phyloP scores from a whole-genome alignment of 2,329 filamentous ascomycete genomes.

The Aureobasidium namibiae region DNA sequence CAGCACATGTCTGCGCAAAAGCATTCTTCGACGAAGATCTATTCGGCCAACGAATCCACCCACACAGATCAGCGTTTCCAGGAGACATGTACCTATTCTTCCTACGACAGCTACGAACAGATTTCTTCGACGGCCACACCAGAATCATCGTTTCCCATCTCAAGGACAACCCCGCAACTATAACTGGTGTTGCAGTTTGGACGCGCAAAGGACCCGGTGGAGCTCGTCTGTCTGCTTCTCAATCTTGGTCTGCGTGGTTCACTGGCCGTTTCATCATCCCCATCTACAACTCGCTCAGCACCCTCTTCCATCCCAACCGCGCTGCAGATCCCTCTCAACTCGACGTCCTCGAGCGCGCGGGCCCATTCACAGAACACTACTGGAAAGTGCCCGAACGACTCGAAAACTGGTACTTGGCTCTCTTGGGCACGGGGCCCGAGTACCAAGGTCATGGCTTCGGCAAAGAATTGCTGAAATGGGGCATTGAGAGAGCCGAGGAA shows the following conservation, averaged over 20 bases:
- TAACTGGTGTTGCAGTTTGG: conserved; percentile 23
- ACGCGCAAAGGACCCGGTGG: conserved; percentile 15
- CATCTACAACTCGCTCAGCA: conserved; percentile 18
- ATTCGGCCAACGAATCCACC: conserved; percentile 21
- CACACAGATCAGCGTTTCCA: conserved; percentile 19
- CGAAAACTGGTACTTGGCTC: conserved; percentile 22
- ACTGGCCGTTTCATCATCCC: conserved; percentile 13
- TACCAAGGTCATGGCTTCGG: conserved; percentile 20
- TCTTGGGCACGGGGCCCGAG: conserved; percentile 20
- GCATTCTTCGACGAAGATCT: conserved; percentile 22
- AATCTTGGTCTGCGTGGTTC: conserved; percentile 10
- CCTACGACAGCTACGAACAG: conserved; percentile 18
- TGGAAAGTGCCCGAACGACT: conserved; percentile 19
- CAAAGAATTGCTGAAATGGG: conserved; percentile 21
- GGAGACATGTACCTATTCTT: conserved; percentile 22
- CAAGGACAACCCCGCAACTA: background rate
- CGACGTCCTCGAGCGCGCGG: conserved; percentile 14
- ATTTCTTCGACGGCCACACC: conserved; percentile 3
- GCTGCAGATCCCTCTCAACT: conserved; percentile 17
- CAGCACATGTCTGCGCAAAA: conserved; percentile 19
- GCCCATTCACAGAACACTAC: conserved; percentile 19
- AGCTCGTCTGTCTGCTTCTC: conserved; percentile 4
- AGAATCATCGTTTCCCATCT: conserved; percentile 7
- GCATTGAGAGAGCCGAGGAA: conserved; percentile 21
- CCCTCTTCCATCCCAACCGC: conserved; percentile 19